Base-by-base conservation (phyloP, 1,284 basidiomycete species). In the Ustilago loliicola region DNA sequence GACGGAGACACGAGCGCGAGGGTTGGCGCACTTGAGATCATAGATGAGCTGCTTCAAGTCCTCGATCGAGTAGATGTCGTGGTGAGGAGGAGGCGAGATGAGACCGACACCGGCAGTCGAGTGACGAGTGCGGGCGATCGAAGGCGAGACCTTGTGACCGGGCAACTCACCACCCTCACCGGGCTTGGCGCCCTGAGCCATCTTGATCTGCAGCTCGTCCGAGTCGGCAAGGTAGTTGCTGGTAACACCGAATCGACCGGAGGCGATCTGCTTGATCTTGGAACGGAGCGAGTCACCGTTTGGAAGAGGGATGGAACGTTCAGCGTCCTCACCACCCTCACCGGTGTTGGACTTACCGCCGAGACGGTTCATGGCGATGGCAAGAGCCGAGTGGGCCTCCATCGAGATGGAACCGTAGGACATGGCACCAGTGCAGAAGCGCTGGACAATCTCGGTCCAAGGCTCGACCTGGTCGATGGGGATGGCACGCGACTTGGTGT, bases 251-350 rank as follows among this genome's bases (percentile, higher is more conserved):
- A 84, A 83, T 21, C 83, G 82, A 54, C 83, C 82, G 40, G 83
- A 83, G 53, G 82, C 83, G 38, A 85, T 83, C 77, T 85, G 83
- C 80, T 85, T 85, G 75, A 85, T 85, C 78, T 83, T 83, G 62
- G 80, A 81, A 45, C 82, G 83, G 32, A 85, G 77, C 66, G 83
- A 85, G 74, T 83, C 83, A 45, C 83, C 83, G 61, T 85, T 83
- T 61, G 83, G 83, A 15, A 85, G 73, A 10, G 83, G 83, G 48
- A 83, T 85, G 51, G 83, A 85, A 25, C 82, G 80, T 72, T 85
- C 83, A 17, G 83, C 80, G 62, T 85, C 82, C 65, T 85, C 83
- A 74, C 82, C 83, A 61, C 83, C 83, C 60, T 85, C 82, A 64
- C 83, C 83, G 27, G 83, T 84, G 77, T 84, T 83, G 59, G 81